phyloP scores from a whole-genome alignment of 78 protist genomes.

The Dictyostelium intermedium region DNA sequence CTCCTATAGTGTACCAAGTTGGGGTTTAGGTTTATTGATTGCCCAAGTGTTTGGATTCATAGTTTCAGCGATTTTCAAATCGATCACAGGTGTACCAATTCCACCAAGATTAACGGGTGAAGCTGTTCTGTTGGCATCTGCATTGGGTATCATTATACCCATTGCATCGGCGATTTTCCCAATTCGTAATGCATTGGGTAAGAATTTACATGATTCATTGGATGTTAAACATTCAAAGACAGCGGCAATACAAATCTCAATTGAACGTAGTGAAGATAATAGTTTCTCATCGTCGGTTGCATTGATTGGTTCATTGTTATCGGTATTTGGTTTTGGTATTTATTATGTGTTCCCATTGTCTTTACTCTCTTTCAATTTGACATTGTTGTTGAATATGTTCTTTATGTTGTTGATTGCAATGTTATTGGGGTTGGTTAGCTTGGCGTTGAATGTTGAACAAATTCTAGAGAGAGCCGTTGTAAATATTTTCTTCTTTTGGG shows the following conservation, averaged over 20 bases:
- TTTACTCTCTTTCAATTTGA: conserved; percentile 83
- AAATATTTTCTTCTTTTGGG: conserved; percentile 87
- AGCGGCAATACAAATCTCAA: conserved; percentile 82
- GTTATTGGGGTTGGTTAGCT: conserved; percentile 88
- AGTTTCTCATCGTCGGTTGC: conserved; percentile 50
- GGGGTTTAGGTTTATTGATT: conserved; percentile 86
- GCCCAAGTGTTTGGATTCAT: conserved; percentile 70
- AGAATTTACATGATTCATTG: conserved; percentile 85
- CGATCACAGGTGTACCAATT: conserved; percentile 57
- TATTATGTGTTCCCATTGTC: conserved; percentile 94
- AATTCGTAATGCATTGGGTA: conserved; percentile 86
- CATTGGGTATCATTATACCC: conserved; percentile 89
- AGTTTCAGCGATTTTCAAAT: conserved; percentile 18
- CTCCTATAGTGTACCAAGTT: conserved; percentile 90
- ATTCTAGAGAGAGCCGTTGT: conserved; percentile 79
- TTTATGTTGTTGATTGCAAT: conserved; percentile 88
- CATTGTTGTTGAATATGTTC: conserved; percentile 91
- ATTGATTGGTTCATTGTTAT: conserved; percentile 79
- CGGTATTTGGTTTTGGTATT: conserved; percentile 84
- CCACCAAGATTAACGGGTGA: conserved; percentile 31
- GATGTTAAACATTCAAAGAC: conserved; percentile 83
- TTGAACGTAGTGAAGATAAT: conserved; percentile 80
- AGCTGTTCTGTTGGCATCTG: conserved; percentile 74
- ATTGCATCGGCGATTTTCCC: conserved; percentile 87
- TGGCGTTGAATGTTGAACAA: conserved; percentile 85